These are phyloP conservation scores for Ceratocystis colombiana DNA, from an alignment of 2,329 filamentous ascomycete genomes.

Conservation along the genomic window DNA sequence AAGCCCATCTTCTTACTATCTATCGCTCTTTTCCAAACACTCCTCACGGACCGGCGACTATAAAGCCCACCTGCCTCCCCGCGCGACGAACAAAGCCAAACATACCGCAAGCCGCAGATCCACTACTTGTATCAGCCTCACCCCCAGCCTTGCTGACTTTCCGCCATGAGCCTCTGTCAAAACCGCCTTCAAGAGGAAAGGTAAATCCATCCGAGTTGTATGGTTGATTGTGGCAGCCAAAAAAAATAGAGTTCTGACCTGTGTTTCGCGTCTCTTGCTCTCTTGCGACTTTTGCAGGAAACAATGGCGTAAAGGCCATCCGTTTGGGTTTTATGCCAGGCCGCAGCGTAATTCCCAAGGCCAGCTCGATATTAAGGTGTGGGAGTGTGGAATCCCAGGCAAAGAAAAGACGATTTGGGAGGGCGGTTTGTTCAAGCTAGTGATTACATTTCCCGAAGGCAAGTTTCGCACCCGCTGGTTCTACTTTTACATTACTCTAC, in stretches of 20 bases:
- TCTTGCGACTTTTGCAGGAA: slow-evolving; percentile 49
- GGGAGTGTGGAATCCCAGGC: slow-evolving; percentile 94
- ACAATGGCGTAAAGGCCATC: slow-evolving; percentile 93
- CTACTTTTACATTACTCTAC: not conserved
- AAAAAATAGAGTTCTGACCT: slow-evolving; percentile 8
- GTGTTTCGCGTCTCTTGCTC: slow-evolving; percentile 8
- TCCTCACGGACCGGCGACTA: not conserved
- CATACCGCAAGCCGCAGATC: not conserved
- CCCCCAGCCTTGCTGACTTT: not conserved
- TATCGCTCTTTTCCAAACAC: not conserved
- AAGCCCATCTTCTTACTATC: not conserved
- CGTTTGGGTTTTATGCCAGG: slow-evolving; percentile 93
- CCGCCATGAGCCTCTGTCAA: slow-evolving; percentile 72
- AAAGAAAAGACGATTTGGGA: slow-evolving; percentile 98
- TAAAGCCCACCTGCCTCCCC: not conserved
- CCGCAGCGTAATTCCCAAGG: slow-evolving; percentile 67
- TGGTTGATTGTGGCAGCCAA: slow-evolving; percentile 18
- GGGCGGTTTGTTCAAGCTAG: slow-evolving; percentile 91
- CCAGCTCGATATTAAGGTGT: slow-evolving; percentile 81
- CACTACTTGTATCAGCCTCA: not conserved
- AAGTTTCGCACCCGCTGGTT: slow-evolving; percentile 32
- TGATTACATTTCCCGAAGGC: slow-evolving; percentile 89
- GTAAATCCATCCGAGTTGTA: slow-evolving; percentile 40
- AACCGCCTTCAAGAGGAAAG: slow-evolving; percentile 82
- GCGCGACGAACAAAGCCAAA: not conserved